Conservation (phyloP, 2,329 filamentous ascomycete genomes). For the Cadophora gregata region DNA sequence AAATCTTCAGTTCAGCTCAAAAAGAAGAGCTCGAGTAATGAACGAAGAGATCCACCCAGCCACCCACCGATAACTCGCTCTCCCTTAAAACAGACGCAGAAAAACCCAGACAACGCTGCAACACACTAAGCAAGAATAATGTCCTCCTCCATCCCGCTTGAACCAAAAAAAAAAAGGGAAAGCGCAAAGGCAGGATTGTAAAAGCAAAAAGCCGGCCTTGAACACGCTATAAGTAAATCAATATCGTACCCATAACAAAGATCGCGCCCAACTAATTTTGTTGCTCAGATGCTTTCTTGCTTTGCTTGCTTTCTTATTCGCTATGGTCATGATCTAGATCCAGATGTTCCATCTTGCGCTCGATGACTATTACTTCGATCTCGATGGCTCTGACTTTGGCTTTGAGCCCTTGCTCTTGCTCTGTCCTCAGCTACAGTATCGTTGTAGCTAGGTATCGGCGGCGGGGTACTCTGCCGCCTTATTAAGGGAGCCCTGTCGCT, state of each 20-base stretch:
- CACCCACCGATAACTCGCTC: background rate
- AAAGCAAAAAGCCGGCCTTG: background rate
- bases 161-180: conserved; percentile 1
- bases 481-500: conserved; percentile 61
- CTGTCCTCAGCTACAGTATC: conserved; percentile 43
- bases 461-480: conserved; percentile 40
- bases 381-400: conserved; percentile 28
- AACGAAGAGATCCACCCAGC: conserved; percentile 5
- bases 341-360: conserved; percentile 16
- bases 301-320: background rate
- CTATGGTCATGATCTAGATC: conserved; percentile 31
- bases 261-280: conserved; percentile 4
- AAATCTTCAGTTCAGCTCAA: conserved; percentile 1
- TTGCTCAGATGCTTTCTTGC: conserved; percentile 1
- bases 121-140: conserved; percentile 8
- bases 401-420: conserved; percentile 36
- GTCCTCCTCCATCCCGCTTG: conserved; percentile 4
- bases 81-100: background rate
- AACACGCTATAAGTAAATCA: conserved; percentile 16
- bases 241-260: conserved; percentile 14
- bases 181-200: background rate
- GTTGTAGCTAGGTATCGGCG: conserved; percentile 46
- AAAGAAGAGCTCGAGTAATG: background rate
- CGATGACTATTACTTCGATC: conserved; percentile 29
- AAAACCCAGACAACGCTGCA: background rate